Evolutionary conservation across 192 early-diverging fungal species (phyloP), one percentile per base, ranked within the genome.

Genomic region (Mortierella antarctica): DNA sequence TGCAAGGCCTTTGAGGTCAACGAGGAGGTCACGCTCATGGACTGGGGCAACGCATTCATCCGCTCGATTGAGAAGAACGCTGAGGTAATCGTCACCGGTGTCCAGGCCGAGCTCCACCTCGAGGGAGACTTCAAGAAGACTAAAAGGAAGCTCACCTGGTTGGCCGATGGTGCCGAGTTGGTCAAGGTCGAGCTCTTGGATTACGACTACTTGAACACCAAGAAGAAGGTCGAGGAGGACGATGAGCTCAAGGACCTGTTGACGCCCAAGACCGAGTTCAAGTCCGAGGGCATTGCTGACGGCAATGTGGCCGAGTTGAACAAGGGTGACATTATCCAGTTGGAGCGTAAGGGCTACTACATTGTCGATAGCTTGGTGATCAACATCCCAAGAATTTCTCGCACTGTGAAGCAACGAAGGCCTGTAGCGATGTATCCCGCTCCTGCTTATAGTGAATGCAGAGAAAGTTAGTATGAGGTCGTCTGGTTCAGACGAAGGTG

Each of bases 111-210:
- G 56, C 82, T 99, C 55, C 91, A 99, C 79, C 89, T 98, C 65
- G 93, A 92, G 45, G 96, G 96, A 62, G 97, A 99, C 82, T 97
- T 97, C 75, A 99, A 98, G 82, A 93, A 94, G 82, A 99, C 98
- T 62, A 96, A 99, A 88, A 98, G 96, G 91, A 99, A 99, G 92
- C 81, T 99, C 59, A 97, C 97, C 3, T 99, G 98, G 98, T 90
- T 99, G 68, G 75, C 89, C 8, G 83, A 87, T 46, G 87, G 86
- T 12, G 70, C 85, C 20, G 90, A 92, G 65, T 84, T 93, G 5
- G 88, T 92, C 7, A 85, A 91, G 61, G 86, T 90, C 10, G 65
- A 89, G 47, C 89, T 99, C 54, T 68, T 94, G 64, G 97, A 99
- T 83, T 99, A 95, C 82, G 97, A 99, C 82, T 99, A 99, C 73